Conservation (phyloP, 2,329 filamentous ascomycete species). For the Aphanocladium album region DNA sequence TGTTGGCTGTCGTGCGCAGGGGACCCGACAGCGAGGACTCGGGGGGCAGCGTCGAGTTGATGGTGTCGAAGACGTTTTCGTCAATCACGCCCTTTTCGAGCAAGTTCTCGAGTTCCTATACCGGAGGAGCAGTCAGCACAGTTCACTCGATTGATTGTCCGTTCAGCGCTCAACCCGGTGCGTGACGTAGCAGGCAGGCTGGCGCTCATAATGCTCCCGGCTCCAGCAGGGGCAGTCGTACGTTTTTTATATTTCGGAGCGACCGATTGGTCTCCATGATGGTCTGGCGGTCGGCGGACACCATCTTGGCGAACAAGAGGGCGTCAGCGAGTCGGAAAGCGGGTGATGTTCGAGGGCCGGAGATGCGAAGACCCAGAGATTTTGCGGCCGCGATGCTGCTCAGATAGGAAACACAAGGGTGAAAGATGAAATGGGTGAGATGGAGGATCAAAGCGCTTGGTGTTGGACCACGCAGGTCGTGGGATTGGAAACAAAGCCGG, state of each 20-base stretch:
- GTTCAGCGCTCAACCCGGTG: background rate
- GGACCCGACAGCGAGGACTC: constrained; percentile 57
- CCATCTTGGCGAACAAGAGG: constrained; percentile 29
- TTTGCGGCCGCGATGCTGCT: no score
- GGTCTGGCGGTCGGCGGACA: constrained; percentile 48
- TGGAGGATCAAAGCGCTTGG: no score
- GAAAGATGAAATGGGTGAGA: no score
- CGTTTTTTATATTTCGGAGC: constrained; percentile 80
- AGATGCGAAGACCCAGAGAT: no score
- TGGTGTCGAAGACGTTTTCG: constrained; percentile 67
- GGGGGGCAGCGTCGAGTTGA: constrained; percentile 68
- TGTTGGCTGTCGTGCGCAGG: constrained; percentile 34
- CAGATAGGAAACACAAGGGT: no score
- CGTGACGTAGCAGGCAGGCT: no score
- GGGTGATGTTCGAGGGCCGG: background rate
- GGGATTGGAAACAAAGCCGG: no score
- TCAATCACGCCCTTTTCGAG: constrained; percentile 76
- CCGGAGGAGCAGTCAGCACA: background rate
- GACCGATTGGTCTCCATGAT: constrained; percentile 74
- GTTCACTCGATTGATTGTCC: background rate
- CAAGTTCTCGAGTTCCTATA: constrained; percentile 83
- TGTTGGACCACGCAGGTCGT: no score
- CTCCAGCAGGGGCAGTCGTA: constrained; percentile 37
- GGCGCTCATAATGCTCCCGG: no score
- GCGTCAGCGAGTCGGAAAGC: background rate